Evolutionary conservation across 2,329 filamentous ascomycete species (phyloP), one percentile per base, ranked within the genome.

Genomic region (Exophiala lecanii-corni): DNA sequence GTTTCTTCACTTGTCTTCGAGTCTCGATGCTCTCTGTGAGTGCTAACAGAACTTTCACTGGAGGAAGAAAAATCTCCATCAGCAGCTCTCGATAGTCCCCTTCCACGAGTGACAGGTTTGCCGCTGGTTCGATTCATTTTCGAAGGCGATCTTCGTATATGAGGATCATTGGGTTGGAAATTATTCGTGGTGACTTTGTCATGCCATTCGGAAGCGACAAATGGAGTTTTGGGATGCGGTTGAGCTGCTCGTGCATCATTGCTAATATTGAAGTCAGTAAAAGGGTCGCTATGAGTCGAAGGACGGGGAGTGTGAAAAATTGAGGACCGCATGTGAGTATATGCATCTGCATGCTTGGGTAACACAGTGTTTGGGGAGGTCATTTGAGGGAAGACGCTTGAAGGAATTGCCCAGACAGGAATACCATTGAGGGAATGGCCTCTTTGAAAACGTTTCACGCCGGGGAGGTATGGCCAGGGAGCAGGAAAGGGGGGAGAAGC

Each of bases 171-270:
- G 26, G 63, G 59, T 3, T 57, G 57, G 28, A 70, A 64, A 42
- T 64, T 61, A 19, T 63, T 59, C 2, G 53, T 49, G n/a, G 56
- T 55, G 39, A 69, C 57, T 33, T 61, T 62, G 36, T 59, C 59
- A 36, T 62, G 58, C 66, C 66, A 70, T 15, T 66, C 64, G 9
- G 61, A 59, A 1, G 66, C 64, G 4, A 65, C 66, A 36, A 72
- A 72, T 18, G 33, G 4, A 35, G 6, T 10, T 34, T 61, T 61
- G 7, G 49, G 43, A 25, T 51, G 51, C 21, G 64, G 64, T 33
- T 55, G 56, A 20, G 61, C 60, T 40, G 65, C 57, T 41, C 59
- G 63, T 30, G 55, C 19, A 9, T 47, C 45, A 43, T 34, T 33
- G 44, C 45, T 51, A 32, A 18, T 28, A 41, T 15, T 31, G 20